Conservation (phyloP, 371 early-diverging fungal genomes). For the Zopfochytrium polystomum region DNA sequence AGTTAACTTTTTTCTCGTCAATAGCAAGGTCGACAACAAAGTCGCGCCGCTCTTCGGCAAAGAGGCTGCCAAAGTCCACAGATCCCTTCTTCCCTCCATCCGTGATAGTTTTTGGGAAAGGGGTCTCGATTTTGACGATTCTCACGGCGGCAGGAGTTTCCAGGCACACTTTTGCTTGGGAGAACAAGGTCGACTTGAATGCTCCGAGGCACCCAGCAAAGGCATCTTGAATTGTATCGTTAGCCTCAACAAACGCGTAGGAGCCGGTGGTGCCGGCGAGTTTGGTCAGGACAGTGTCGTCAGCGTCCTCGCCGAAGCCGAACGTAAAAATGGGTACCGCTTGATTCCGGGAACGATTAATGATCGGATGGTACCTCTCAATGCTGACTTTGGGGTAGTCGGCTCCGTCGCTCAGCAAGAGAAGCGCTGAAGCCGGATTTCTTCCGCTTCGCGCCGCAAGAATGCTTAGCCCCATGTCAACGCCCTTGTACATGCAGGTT, state of each 20-base stretch:
- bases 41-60: slow-evolving; percentile 21
- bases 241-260: slow-evolving; percentile 12
- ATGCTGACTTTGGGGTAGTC: background rate
- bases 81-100: background rate
- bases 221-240: slow-evolving; percentile 18
- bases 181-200: slow-evolving; percentile 15
- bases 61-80: slow-evolving; percentile 15
- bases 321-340: slow-evolving; percentile 15
- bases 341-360: background rate
- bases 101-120: background rate
- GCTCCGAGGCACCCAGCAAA: slow-evolving; percentile 23
- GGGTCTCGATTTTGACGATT: slow-evolving; percentile 2
- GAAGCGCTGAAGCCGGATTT: slow-evolving; percentile 8
- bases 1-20: too few species aligned
- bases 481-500: slow-evolving; percentile 6
- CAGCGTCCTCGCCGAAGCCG: slow-evolving; percentile 19
- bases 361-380: slow-evolving; percentile 1
- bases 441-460: slow-evolving; percentile 3
- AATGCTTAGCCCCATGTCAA: slow-evolving; percentile 3
- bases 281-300: slow-evolving; percentile 3
- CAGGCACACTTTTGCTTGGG: background rate
- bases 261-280: slow-evolving; percentile 16
- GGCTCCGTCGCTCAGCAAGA: slow-evolving; percentile 20
- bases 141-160: background rate
- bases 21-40: slow-evolving; percentile 11